A percentile compares a stretch with the other conserved stretches of the same genome.
Conservation (phyloP, 441 rosid genomes). For the Croton setiger region DNA sequence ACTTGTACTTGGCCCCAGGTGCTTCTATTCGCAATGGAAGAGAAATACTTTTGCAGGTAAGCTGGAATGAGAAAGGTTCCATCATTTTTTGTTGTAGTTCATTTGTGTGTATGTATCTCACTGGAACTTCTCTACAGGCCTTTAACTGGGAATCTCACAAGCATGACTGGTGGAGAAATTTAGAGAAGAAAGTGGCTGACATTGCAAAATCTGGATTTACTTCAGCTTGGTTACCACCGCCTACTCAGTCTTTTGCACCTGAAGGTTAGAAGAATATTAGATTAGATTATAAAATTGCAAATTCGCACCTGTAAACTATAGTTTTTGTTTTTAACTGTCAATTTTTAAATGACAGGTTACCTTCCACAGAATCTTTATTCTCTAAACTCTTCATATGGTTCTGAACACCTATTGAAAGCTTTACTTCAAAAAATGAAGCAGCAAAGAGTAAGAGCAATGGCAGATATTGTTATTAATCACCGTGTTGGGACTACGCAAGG, state of each 20-base stretch:
- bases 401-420: conserved; percentile 64
- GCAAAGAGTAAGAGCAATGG: conserved; percentile 83
- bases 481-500: conserved; percentile 84
- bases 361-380: conserved; percentile 89
- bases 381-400: conserved; percentile 80
- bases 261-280: conserved; percentile 52
- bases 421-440: conserved; percentile 76
- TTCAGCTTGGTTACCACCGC: conserved; percentile 88
- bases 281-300: neutral
- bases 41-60: conserved; percentile 83
- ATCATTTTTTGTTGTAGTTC: neutral
- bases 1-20: conserved; percentile 37
- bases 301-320: neutral
- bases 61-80: neutral
- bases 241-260: conserved; percentile 65
- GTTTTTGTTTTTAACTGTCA: conserved; percentile 1
- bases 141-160: conserved; percentile 96
- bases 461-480: conserved; percentile 94
- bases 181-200: conserved; percentile 64
- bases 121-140: conserved; percentile 45
- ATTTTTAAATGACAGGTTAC: conserved; percentile 48
- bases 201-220: conserved; percentile 87
- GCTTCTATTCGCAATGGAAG: conserved; percentile 55
- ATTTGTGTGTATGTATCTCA: conserved; percentile 7
- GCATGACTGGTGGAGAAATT: conserved; percentile 86